Evolutionary conservation across 2,329 filamentous ascomycete species (phyloP).

Genomic region (Leptographium lundbergii): DNA sequence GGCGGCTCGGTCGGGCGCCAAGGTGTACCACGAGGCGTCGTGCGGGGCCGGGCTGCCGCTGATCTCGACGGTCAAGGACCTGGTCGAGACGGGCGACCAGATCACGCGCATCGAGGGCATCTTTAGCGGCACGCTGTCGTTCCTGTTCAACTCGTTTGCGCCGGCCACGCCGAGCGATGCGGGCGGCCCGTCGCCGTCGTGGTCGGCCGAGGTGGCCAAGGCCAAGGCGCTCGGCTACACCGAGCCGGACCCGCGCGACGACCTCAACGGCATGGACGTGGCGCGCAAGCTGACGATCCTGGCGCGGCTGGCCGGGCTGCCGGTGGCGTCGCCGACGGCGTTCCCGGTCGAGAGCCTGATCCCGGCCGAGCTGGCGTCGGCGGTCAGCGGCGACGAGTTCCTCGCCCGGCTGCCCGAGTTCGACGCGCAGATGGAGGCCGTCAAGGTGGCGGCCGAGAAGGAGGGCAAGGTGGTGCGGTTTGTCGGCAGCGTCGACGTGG

Average conservation of each 20-base stretch:
- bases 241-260: slow-evolving; percentile 75
- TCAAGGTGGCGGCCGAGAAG: slow-evolving; percentile 73
- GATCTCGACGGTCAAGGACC: slow-evolving; percentile 83
- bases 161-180: slow-evolving; percentile 52
- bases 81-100: slow-evolving; percentile 87
- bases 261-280: slow-evolving; percentile 78
- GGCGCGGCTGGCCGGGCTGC: slow-evolving; percentile 70
- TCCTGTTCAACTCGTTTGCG: slow-evolving; percentile 95
- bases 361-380: slow-evolving; percentile 70
- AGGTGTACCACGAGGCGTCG: slow-evolving; percentile 89
- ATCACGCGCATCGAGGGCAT: slow-evolving; percentile 91
- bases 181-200: slow-evolving; percentile 59
- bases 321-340: slow-evolving; percentile 68
- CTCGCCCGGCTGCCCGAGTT: slow-evolving; percentile 67
- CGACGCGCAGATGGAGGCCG: slow-evolving; percentile 78
- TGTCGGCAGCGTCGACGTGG: slow-evolving; percentile 84
- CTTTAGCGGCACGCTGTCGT: slow-evolving; percentile 95
- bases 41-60: slow-evolving; percentile 89
- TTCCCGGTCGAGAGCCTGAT: slow-evolving; percentile 95
- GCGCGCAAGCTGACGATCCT: slow-evolving; percentile 95
- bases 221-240: slow-evolving; percentile 91
- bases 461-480: slow-evolving; percentile 89
- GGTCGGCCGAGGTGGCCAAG: slow-evolving; percentile 83
- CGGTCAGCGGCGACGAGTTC: slow-evolving; percentile 72
- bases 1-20: slow-evolving; percentile 57